Percentiles rank a stretch among this genome's conserved stretches.
Evolutionary conservation across 805 yeast genomes (phyloP).

Genomic region (Yarrowia deformans): DNA sequence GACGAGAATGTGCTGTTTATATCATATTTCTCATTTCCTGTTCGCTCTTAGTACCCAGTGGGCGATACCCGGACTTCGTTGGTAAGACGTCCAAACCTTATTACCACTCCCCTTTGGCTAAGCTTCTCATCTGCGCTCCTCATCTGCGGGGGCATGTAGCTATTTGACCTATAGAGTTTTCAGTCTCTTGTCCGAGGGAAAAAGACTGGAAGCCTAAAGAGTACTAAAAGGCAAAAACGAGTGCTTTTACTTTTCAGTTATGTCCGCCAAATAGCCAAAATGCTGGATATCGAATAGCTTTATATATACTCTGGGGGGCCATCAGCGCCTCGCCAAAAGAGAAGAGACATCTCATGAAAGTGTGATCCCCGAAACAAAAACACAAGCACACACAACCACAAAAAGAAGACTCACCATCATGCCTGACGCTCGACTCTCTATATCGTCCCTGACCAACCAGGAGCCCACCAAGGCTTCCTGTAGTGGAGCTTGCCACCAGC

Average conservation of each 20-base stretch:
- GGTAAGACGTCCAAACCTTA: slow-evolving; percentile 13
- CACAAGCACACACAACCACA: neutral
- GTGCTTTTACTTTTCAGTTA: slow-evolving; percentile 28
- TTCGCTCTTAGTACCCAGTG: neutral
- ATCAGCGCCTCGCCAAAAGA: slow-evolving; percentile 32
- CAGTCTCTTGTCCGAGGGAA: slow-evolving; percentile 36
- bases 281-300: slow-evolving; percentile 35
- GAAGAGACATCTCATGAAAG: slow-evolving; percentile 35
- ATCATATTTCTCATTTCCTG: neutral
- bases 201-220: slow-evolving; percentile 30
- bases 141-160: slow-evolving; percentile 38
- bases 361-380: slow-evolving; percentile 17
- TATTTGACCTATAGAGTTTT: slow-evolving; percentile 9
- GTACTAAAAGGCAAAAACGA: slow-evolving; percentile 23
- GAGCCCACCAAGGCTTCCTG: slow-evolving; percentile 31
- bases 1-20: neutral
- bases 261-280: slow-evolving; percentile 35
- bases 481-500: slow-evolving; percentile 24
- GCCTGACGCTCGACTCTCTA: slow-evolving; percentile 39
- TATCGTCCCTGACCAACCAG: slow-evolving; percentile 38
- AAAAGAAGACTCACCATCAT: slow-evolving; percentile 16
- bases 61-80: slow-evolving; percentile 32
- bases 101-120: slow-evolving; percentile 11
- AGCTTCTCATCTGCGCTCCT: slow-evolving; percentile 38
- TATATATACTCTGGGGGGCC: slow-evolving; percentile 35